Evolutionary conservation across 1,284 basidiomycete species (phyloP).

Genomic region (Malassezia nana): DNA sequence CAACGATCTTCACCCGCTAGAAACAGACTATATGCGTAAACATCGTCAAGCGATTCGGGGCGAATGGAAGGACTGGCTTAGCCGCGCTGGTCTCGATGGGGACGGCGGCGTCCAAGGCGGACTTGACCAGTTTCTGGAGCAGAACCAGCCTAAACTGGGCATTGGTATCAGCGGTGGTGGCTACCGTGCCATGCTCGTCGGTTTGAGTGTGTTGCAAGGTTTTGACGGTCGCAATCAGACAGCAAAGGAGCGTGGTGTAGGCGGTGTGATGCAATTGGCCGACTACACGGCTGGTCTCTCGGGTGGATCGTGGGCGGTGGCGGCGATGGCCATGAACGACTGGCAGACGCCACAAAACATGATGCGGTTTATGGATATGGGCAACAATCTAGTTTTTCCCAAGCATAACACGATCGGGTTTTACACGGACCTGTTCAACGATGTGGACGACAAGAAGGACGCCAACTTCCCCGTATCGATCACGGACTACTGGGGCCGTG

Average conservation of each 20-base stretch:
- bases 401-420: slow-evolving; percentile 48
- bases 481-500: slow-evolving; percentile 43
- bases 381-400: slow-evolving; percentile 51
- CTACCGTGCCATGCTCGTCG: slow-evolving; percentile 51
- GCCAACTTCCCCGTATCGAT: slow-evolving; percentile 28
- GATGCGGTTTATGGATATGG: slow-evolving; percentile 49
- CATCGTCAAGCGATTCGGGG: slow-evolving; percentile 18
- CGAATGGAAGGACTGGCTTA: slow-evolving; percentile 33
- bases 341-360: slow-evolving; percentile 36
- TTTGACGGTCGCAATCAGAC: slow-evolving; percentile 41
- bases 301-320: slow-evolving; percentile 42
- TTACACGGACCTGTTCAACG: slow-evolving; percentile 47
- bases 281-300: slow-evolving; percentile 42
- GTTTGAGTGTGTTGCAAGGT: slow-evolving; percentile 30
- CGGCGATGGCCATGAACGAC: slow-evolving; percentile 34
- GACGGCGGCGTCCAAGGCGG: slow-evolving; percentile 25
- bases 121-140: slow-evolving; percentile 28
- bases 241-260: slow-evolving; percentile 33
- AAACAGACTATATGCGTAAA: slow-evolving; percentile 28
- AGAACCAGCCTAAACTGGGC: slow-evolving; percentile 46
- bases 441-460: slow-evolving; percentile 29
- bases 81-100: slow-evolving; percentile 21
- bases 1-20: slow-evolving; percentile 23
- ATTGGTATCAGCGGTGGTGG: slow-evolving; percentile 52
- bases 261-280: slow-evolving; percentile 41